Base-by-base conservation (phyloP, 176 grass and related monocot species). In the Carex cristatella region DNA sequence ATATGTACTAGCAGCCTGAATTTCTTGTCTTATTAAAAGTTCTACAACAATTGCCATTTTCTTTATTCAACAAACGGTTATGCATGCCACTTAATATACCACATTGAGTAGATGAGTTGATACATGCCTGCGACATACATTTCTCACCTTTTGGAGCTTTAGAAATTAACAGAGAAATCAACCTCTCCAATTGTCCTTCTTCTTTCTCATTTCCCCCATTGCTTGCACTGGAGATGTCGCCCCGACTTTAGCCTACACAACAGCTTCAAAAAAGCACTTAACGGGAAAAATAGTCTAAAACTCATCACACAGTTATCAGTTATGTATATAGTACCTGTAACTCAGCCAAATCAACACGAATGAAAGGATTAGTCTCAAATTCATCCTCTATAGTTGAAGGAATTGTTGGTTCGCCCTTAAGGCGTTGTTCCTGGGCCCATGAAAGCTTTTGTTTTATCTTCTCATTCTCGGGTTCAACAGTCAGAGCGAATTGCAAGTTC, bases 161-260 rank as follows among this genome's bases (percentile, higher is more conserved):
- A 57, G 48, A 57, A 57, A 31, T 30, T 78, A 56, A 87, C 6
- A 81, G 32, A 53, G n/a, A 65, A 49, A 88, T 94, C 85, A 93
- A 90, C 93, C 88, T 98, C 87, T 94, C 95, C 93, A 98, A 74
- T 87, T 94, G 86, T 98, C 95, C 85, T 98, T 93, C 65, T 46
- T 89, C 85, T 85, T 94, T 89, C 95, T 98, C 49, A 92, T 80
- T 75, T 93, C 85, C 79, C 79, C 82, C 65, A 98, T 28, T 27
- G 95, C 88, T 80, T 93, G 89, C 66, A 94, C 80, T 27, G 95
- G 75, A 59, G 95, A 89, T 4, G 68, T 82, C 37, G 73, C 84
- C 35, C 83, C 44, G 16, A 98, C 92, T 70, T 93, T 94, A 5
- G 87, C 91, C 95, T 98, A 90, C 83, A 87, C 56, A 28, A 88